A percentile compares a stretch with the other conserved stretches of the same genome.
Conservation (phyloP, 176 grass and related monocot species). For the Musa beccarii region DNA sequence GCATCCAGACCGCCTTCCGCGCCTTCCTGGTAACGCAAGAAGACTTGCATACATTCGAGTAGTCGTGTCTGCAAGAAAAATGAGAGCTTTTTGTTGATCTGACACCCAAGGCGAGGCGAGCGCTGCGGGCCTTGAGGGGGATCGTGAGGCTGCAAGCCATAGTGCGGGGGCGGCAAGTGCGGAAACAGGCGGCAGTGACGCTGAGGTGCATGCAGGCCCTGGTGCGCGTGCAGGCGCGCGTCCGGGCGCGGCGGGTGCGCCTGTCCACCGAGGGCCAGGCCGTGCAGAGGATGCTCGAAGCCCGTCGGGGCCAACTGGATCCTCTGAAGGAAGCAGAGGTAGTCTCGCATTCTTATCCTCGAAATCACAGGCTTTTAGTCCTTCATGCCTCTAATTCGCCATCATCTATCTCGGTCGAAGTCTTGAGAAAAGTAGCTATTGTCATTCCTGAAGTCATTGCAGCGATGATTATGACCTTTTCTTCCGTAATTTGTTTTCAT, state of each 20-base stretch:
- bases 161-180: constrained; percentile 82
- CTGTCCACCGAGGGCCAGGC: constrained; percentile 89
- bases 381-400: too few relatives aligned
- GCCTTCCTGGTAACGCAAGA: constrained; percentile 8
- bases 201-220: constrained; percentile 98
- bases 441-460: too few relatives aligned
- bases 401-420: too few relatives aligned
- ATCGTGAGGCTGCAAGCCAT: constrained; percentile 92
- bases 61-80: too few relatives aligned
- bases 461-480: too few relatives aligned
- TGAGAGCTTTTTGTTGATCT: too few relatives aligned
- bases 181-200: constrained; percentile 93
- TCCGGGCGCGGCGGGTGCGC: constrained; percentile 70
- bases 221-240: constrained; percentile 84
- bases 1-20: constrained; percentile 18
- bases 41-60: too few relatives aligned
- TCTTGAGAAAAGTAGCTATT: too few relatives aligned
- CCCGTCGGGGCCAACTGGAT: constrained; percentile 54
- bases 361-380: too few relatives aligned
- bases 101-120: constrained; percentile 47
- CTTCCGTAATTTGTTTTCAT: too few relatives aligned
- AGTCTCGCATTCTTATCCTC: too few relatives aligned
- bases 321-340: constrained; percentile 88
- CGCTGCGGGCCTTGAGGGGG: constrained; percentile 74
- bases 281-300: constrained; percentile 63